Base-by-base conservation (phyloP, 495 filamentous ascomycete species). In the Pseudevernia furfuracea region DNA sequence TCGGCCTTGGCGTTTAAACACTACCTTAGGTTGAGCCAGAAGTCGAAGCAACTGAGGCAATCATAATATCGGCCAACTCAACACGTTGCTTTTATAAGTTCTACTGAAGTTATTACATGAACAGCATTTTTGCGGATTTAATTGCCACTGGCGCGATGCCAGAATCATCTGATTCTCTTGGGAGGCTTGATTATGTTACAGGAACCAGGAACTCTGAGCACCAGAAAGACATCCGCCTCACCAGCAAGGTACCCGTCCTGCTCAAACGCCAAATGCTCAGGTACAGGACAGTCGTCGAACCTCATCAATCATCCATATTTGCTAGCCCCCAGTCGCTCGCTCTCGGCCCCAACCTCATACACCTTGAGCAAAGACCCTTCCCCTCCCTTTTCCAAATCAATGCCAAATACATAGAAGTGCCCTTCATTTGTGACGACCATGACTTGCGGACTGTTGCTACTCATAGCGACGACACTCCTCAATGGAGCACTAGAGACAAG, bases 381-480 rank as follows among this genome's bases (percentile, higher is more conserved):
- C n/a, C 94, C 94, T 39, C 94, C 94, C 66, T 88, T 90, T 58
- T 96, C 91, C 80, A 98, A 82, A 72, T 98, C 92, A 48, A 98
- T 91, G 65, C 88, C 92, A 73, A 90, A 97, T 21, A 97, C 89
- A 68, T 92, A 97, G 70, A 96, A 97, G 30, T 86, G 86, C 19
- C 94, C 94, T 72, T 97, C 95, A 67, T 88, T 96, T 4, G 94
- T 97, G 17, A 96, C 95, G 2, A 97, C 90, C 93, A 97, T 97
- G 36, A 98, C 89, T 69, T 97, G 91, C 1, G 95, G 94, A 17
- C 87, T 90, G 69, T 85, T 93, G 69, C 84, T 92, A 70, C 90
- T 96, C 86, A 98, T 91, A 10, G 95, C 94, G 44, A 97, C 94
- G 36, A 97, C 95, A 65, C 91, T 97, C 66, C 86, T 76, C 23